phyloP scores from a whole-genome alignment of 768 basidiomycete genomes.

The Russula sp. region DNA sequence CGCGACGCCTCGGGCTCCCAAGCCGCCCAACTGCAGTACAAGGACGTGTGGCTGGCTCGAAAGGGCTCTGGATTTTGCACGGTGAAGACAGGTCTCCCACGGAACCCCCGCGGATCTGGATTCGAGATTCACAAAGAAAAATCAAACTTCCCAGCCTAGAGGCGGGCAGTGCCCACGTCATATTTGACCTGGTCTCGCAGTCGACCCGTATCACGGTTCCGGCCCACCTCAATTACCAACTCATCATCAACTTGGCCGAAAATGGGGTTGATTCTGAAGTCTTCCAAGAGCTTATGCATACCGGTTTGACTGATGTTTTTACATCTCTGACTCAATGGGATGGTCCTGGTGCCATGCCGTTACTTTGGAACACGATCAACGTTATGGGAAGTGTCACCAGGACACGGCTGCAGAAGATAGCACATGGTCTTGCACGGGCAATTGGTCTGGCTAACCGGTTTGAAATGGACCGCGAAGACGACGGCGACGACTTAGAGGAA shows the following conservation, averaged over 20 bases:
- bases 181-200: slow-evolving; percentile 52
- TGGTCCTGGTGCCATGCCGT: slow-evolving; percentile 44
- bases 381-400: slow-evolving; percentile 46
- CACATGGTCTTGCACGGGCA: slow-evolving; percentile 52
- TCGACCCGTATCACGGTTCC: slow-evolving; percentile 44
- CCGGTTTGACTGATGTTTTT: slow-evolving; percentile 50
- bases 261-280: slow-evolving; percentile 52
- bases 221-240: slow-evolving; percentile 50
- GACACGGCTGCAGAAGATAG: slow-evolving; percentile 45
- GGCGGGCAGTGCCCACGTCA: slow-evolving; percentile 46
- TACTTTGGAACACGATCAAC: slow-evolving; percentile 53
- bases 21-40: slow-evolving; percentile 36
- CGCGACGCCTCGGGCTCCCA: slow-evolving; percentile 26
- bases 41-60: slow-evolving; percentile 38
- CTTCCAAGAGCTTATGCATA: slow-evolving; percentile 49
- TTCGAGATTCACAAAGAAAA: slow-evolving; percentile 38
- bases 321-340: slow-evolving; percentile 54
- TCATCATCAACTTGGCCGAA: slow-evolving; percentile 56
- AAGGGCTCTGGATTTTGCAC: slow-evolving; percentile 40
- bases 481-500: slow-evolving; percentile 32
- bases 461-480: slow-evolving; percentile 33
- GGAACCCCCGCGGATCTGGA: slow-evolving; percentile 38
- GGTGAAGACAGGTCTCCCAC: slow-evolving; percentile 31
- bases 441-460: slow-evolving; percentile 50
- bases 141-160: slow-evolving; percentile 30